Evolutionary conservation across 371 early-diverging fungal species (phyloP).

Genomic region (Edhazardia aedis): DNA sequence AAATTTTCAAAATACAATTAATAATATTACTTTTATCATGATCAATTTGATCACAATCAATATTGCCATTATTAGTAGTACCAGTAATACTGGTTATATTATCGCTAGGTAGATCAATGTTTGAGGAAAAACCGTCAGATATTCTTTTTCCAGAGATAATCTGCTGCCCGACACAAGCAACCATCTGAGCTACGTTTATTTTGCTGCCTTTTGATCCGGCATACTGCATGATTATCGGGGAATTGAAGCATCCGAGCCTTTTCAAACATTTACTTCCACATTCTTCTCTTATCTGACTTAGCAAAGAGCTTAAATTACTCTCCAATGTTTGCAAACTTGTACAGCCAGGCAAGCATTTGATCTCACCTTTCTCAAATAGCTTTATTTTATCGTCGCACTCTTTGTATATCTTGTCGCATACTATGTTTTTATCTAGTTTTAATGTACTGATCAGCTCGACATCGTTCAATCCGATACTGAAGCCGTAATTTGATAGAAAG

Average conservation of each 20-base stretch:
- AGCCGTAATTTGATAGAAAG: conserved; percentile 57
- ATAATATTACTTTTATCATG: no score
- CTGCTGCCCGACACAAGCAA: conserved; percentile 97
- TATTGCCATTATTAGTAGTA: no score
- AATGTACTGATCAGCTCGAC: conserved; percentile 66
- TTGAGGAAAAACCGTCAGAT: conserved; percentile 80
- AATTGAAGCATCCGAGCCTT: conserved; percentile 71
- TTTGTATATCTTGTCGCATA: conserved; percentile 57
- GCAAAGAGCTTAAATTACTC: conserved; percentile 58
- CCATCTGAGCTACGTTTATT: conserved; percentile 96
- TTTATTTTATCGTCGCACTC: conserved; percentile 62
- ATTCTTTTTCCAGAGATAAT: conserved; percentile 85
- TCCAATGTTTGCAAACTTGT: conserved; percentile 67
- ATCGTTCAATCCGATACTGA: conserved; percentile 56
- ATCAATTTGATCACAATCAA: no score
- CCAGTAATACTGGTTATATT: no score
- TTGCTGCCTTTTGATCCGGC: conserved; percentile 89
- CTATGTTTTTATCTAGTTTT: conserved; percentile 54
- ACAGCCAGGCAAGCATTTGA: conserved; percentile 66
- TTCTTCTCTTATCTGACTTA: conserved; percentile 75
- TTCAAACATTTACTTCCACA: conserved; percentile 75
- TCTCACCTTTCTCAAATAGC: conserved; percentile 51
- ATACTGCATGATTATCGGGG: conserved; percentile 84
- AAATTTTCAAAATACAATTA: no score
- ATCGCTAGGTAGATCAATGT: no score